Conservation (phyloP, 495 filamentous ascomycete species). For the Pseudoneurospora amorphoporcata region DNA sequence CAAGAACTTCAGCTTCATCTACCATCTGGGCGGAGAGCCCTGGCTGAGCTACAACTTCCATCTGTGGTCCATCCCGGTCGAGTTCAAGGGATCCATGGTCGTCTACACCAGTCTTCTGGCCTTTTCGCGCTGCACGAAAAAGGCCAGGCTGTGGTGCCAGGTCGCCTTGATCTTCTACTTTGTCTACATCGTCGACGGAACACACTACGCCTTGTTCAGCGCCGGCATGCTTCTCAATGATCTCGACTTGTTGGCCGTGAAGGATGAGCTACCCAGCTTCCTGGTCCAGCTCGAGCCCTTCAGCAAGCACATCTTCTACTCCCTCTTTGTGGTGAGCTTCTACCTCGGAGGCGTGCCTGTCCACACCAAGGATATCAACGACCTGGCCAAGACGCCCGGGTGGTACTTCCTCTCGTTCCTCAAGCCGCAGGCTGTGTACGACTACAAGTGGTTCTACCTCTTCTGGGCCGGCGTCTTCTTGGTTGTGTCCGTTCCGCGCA, state of each 20-base stretch:
- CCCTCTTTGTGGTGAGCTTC: slow-evolving; percentile 31
- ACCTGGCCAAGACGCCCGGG: slow-evolving; percentile 26
- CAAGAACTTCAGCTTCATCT: slow-evolving; percentile 51
- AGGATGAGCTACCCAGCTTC: slow-evolving; percentile 29
- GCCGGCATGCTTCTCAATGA: slow-evolving; percentile 40
- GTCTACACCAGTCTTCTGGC: slow-evolving; percentile 36
- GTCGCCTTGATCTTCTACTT: slow-evolving; percentile 27
- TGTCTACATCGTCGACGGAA: slow-evolving; percentile 39
- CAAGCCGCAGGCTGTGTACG: slow-evolving; percentile 40
- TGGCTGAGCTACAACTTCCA: slow-evolving; percentile 31
- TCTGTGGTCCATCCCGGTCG: slow-evolving; percentile 33
- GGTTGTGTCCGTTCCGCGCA: slow-evolving; percentile 39
- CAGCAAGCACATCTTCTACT: slow-evolving; percentile 35
- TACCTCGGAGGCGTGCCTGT: slow-evolving; percentile 40
- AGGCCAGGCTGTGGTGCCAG: slow-evolving; percentile 25
- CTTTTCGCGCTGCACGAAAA: slow-evolving; percentile 23
- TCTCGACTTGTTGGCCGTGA: slow-evolving; percentile 33
- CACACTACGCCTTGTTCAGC: slow-evolving; percentile 32
- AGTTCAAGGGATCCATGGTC: slow-evolving; percentile 36
- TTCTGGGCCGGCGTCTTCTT: slow-evolving; percentile 45
- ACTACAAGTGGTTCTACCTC: slow-evolving; percentile 39
- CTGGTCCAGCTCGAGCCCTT: slow-evolving; percentile 26
- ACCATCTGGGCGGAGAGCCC: slow-evolving; percentile 29
- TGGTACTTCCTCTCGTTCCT: slow-evolving; percentile 39
- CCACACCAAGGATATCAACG: slow-evolving; percentile 19